These are phyloP conservation scores for Pythium insidiosum DNA, from an alignment of 352 stramenopile genomes.

Conservation along the genomic window DNA sequence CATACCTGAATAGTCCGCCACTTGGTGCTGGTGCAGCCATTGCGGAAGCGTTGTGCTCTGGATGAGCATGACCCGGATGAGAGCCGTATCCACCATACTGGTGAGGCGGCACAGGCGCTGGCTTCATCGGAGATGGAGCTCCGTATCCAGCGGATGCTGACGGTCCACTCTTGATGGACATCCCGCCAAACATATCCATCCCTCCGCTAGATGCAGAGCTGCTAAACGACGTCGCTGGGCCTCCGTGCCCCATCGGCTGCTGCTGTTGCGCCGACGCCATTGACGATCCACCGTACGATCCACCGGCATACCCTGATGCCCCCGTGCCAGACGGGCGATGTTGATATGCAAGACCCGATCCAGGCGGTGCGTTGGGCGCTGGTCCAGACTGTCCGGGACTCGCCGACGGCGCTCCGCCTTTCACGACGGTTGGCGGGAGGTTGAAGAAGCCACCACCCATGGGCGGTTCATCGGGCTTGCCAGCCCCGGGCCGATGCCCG, in stretches of 20 bases:
- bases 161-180: constrained; percentile 37
- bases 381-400: constrained; percentile 1
- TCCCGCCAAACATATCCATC: constrained; percentile 71
- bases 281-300: too few species aligned
- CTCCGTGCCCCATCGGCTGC: constrained; percentile 8
- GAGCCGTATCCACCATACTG: constrained; percentile 8
- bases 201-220: too few species aligned
- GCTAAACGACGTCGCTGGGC: neutral
- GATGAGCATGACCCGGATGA: too few species aligned
- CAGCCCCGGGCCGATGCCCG: constrained; percentile 32
- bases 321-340: too few species aligned
- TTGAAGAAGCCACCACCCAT: constrained; percentile 81
- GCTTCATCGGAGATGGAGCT: constrained; percentile 6
- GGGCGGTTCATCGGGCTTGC: constrained; percentile 24
- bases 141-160: constrained; percentile 4
- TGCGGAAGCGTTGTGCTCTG: too few species aligned
- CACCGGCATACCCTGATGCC: too few species aligned
- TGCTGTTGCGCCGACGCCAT: constrained; percentile 8
- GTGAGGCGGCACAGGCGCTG: constrained; percentile 10
- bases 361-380: too few species aligned
- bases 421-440: constrained; percentile 53
- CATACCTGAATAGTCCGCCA: too few species aligned
- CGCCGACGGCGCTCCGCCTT: constrained; percentile 18
- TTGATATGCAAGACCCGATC: too few species aligned
- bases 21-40: constrained; percentile 6